Base-by-base conservation (phyloP, 2,329 filamentous ascomycete genomes). In the Fragosphaeria purpurea region DNA sequence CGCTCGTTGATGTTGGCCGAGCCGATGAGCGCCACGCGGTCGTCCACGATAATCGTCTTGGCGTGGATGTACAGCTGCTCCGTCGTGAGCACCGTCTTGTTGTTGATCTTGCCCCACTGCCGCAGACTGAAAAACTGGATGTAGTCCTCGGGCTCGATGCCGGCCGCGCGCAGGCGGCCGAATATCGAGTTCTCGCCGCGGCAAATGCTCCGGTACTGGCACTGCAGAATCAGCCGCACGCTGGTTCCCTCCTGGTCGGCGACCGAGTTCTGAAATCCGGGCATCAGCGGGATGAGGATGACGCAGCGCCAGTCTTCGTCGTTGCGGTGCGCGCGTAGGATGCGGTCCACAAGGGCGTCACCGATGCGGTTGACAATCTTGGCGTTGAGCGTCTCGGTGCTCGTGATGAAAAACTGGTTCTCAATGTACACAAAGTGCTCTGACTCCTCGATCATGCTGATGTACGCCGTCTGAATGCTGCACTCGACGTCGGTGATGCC, bases 1-100 rank as follows among this genome's bases (percentile, higher is more conserved):
- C 93, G 83, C 67, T 98, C 93, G 61, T 98, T 98, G 73, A 98
- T 97, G 64, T 98, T 98, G 48, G 93, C 93, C 44, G 91, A 97
- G 13, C 93, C 93, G 59, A 98, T 98, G 54, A 98, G 82, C 22
- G 85, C 91, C 52, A 93, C 81, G 37, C 91, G 82, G 62, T 98
- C 93, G 65, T 98, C 93, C 5, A 95, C 91, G 50, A 98, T 79
- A 74, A 97, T 97, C 57, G 86, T 86, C 69, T 98, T 98, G 54
- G 93, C 93, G 62, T 98, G 93, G 51, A 98, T 97, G 63, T 98
- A 98, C 9, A 98, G 77, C 68, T 97, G 93, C 65, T 98, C 93
- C 0, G 93, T 97, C 4, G 93, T 88, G 39, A 97, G 71, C 51
- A 82, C 80, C 57, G 93, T 86, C 56, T 84, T 84, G 35, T 83